These are phyloP conservation scores for Canavalia gladiata DNA, from an alignment of 306 rosid genomes.

Conservation along the genomic window DNA sequence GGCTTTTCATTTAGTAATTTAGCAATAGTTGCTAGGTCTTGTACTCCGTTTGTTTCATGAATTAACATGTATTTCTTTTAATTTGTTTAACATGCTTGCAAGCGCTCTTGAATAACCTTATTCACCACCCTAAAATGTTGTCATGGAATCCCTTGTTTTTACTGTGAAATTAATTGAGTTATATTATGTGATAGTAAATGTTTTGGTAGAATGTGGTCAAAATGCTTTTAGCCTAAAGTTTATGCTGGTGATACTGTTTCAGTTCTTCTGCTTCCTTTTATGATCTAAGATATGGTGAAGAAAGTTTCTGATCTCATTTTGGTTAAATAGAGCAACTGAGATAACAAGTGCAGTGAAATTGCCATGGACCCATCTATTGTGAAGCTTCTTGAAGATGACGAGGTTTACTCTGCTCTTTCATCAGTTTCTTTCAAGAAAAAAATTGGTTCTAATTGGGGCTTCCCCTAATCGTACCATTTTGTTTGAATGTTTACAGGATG, in stretches of 20 bases:
- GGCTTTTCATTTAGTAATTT: background rate
- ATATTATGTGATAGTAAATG: background rate
- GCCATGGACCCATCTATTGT: slow-evolving; percentile 81
- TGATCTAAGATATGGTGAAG: slow-evolving; percentile 22
- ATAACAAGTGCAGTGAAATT: slow-evolving; percentile 16
- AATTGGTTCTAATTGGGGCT: background rate
- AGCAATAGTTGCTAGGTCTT: background rate
- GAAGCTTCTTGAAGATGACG: slow-evolving; percentile 91
- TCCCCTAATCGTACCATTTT: background rate
- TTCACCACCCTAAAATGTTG: background rate
- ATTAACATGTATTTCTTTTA: background rate
- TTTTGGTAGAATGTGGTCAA: background rate
- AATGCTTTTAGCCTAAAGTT: background rate
- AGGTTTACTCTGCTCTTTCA: slow-evolving; percentile 53
- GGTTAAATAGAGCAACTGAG: slow-evolving; percentile 9
- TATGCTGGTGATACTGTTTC: slow-evolving; percentile 10
- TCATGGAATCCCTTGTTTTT: slow-evolving; percentile 8
- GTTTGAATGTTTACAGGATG: slow-evolving; percentile 62
- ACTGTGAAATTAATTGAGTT: background rate
- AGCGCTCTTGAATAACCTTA: background rate
- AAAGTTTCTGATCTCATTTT: background rate
- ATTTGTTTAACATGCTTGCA: background rate
- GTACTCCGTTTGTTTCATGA: slow-evolving; percentile 12
- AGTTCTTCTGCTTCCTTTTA: slow-evolving; percentile 30
- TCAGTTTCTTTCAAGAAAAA: background rate